A percentile compares a stretch with the other conserved stretches of the same genome.
Conservation (phyloP, 169 alveolate species). For the Plasmodium gallinaceum region DNA sequence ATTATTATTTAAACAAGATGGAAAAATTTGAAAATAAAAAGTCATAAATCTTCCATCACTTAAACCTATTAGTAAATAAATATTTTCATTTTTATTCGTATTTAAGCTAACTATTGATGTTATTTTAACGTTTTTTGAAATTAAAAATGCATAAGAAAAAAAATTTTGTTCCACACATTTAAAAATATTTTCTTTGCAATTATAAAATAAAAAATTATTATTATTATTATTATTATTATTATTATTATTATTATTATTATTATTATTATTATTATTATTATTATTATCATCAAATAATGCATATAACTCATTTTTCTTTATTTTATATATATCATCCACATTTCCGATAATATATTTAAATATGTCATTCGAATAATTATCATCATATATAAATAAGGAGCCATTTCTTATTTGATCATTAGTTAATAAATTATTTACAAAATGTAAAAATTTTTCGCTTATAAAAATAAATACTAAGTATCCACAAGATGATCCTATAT, state of each 20-base stretch:
- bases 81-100: slow-evolving; percentile 38
- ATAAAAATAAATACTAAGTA: slow-evolving; percentile 51
- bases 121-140: slow-evolving; percentile 53
- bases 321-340: slow-evolving; percentile 60
- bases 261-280: slow-evolving; percentile 16
- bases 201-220: neutral
- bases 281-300: slow-evolving; percentile 39
- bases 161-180: slow-evolving; percentile 31
- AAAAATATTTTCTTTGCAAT: slow-evolving; percentile 50
- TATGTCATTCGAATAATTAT: neutral
- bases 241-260: slow-evolving; percentile 17
- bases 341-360: slow-evolving; percentile 29
- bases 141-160: slow-evolving; percentile 64
- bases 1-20: slow-evolving; percentile 5
- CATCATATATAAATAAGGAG: slow-evolving; percentile 44
- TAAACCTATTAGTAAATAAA: slow-evolving; percentile 37
- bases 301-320: slow-evolving; percentile 32
- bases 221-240: neutral
- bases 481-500: slow-evolving; percentile 69
- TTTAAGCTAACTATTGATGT: slow-evolving; percentile 48
- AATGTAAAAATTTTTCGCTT: slow-evolving; percentile 34
- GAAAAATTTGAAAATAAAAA: slow-evolving; percentile 21
- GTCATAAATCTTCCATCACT: slow-evolving; percentile 39
- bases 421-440: slow-evolving; percentile 27
- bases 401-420: slow-evolving; percentile 35